Evolutionary conservation across 2,329 filamentous ascomycete species (phyloP), one percentile per base, ranked within the genome.

Genomic region (Sclerotinia glacialis): DNA sequence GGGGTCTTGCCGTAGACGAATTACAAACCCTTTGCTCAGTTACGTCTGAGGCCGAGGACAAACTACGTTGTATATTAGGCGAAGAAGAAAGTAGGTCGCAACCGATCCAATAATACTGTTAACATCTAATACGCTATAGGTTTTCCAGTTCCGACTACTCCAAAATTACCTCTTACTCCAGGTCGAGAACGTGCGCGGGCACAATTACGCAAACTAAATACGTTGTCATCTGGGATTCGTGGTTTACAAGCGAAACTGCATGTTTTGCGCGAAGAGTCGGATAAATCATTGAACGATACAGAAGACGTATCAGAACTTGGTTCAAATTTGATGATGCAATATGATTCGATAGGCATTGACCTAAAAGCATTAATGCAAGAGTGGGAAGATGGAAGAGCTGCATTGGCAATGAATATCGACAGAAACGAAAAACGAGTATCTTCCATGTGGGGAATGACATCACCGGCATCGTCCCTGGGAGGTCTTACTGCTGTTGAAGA

Each of bases 181-280:
- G 85, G 86, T n/a, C 89, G 89, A 64, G 93, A 97, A 74, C 87
- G 92, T 68, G 89, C 94, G 82, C 89, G 93, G 66, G 89, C 90
- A 65, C 94, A 97, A 76, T 85, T 97, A 67, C 89, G 92, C 68
- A 94, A 96, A 76, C 86, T 99, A 52, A 92, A 91, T 74, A 91
- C 90, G 0, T 83, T 99, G 44, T 97, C 93, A 0, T 91, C 93
- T 65, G 93, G 93, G 21, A 96, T 98, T 69, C 89, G 93, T 37
- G 91, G 92, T 14, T 83, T 99, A 59, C 94, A 98, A 78, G 95
- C 95, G 46, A 99, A 98, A 78, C 87, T 99, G 80, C 93, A 96
- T 68, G 83, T 99, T 9, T 80, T 98, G 65, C 88, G 92, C 60
- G 95, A 99, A 77, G 93, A 97, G 77, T 96, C 93, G 0, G 92